Conservation (phyloP, 164 flowering plant genomes). For the Malania oleifera region DNA sequence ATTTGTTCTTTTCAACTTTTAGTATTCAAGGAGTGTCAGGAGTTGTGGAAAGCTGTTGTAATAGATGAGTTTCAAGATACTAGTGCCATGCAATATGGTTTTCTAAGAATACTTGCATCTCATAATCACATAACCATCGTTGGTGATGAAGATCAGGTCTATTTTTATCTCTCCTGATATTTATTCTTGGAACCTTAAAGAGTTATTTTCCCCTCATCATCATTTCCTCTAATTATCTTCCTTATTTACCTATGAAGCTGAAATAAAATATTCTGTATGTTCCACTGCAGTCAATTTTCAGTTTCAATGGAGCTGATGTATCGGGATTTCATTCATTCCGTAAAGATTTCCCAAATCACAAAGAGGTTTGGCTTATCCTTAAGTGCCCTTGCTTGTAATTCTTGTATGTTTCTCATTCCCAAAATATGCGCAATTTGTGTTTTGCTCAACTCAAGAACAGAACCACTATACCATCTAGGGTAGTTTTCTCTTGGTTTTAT, state of each 20-base stretch:
- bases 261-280: slow-evolving; percentile 3
- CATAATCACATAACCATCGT: slow-evolving; percentile 77
- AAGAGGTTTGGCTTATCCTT: slow-evolving; percentile 53
- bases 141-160: slow-evolving; percentile 98
- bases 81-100: slow-evolving; percentile 81
- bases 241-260: background rate
- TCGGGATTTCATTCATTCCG: slow-evolving; percentile 92
- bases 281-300: slow-evolving; percentile 81
- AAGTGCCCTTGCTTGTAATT: background rate
- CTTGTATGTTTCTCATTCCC: background rate
- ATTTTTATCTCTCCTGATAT: background rate
- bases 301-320: slow-evolving; percentile 90
- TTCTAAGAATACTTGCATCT: slow-evolving; percentile 67
- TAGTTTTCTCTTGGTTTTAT: too few species aligned
- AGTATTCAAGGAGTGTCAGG: slow-evolving; percentile 69
- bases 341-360: slow-evolving; percentile 68
- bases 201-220: background rate
- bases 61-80: slow-evolving; percentile 98
- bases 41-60: slow-evolving; percentile 75
- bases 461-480: too few species aligned
- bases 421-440: too few species aligned
- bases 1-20: slow-evolving; percentile 11
- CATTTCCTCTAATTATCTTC: background rate
- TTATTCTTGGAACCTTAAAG: background rate
- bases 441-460: too few species aligned